Conservation (phyloP, 2,329 filamentous ascomycete species). For the Diaporthe destruens region DNA sequence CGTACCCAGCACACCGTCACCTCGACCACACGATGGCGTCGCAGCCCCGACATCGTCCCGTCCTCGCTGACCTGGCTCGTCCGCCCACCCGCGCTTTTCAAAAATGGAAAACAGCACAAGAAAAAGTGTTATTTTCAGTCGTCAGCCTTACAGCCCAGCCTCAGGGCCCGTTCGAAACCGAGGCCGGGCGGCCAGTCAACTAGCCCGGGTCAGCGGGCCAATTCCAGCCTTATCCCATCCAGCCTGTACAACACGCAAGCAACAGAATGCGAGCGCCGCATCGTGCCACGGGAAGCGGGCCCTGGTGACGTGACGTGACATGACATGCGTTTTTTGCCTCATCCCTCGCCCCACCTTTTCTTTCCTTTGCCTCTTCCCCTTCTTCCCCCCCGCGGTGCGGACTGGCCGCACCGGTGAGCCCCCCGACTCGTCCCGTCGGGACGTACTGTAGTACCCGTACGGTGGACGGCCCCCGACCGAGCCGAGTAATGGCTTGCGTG, state of each 20-base stretch:
- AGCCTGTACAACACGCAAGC: neutral
- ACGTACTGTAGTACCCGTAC: neutral
- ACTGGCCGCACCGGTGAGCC: neutral
- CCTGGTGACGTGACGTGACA: slow-evolving; percentile 25
- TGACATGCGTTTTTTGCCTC: slow-evolving; percentile 12
- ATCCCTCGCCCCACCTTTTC: neutral
- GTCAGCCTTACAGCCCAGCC: neutral
- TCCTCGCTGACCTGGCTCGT: neutral
- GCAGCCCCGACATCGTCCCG: neutral
- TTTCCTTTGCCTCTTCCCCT: slow-evolving; percentile 1
- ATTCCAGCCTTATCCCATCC: neutral
- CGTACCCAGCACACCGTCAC: neutral
- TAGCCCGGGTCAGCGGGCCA: neutral
- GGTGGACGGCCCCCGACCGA: slow-evolving; percentile 20
- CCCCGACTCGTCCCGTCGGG: slow-evolving; percentile 14
- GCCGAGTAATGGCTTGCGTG: neutral
- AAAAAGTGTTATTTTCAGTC: neutral
- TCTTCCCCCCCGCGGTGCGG: neutral
- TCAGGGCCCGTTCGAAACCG: neutral
- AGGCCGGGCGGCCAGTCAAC: neutral
- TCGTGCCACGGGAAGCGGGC: slow-evolving; percentile 25
- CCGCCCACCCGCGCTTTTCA: neutral
- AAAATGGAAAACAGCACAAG: neutral
- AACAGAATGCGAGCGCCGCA: neutral
- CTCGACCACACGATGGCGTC: slow-evolving; percentile 14